These are phyloP conservation scores for Pseudogymnoascus sp. DNA, from an alignment of 2,329 filamentous ascomycete genomes.

Conservation along the genomic window DNA sequence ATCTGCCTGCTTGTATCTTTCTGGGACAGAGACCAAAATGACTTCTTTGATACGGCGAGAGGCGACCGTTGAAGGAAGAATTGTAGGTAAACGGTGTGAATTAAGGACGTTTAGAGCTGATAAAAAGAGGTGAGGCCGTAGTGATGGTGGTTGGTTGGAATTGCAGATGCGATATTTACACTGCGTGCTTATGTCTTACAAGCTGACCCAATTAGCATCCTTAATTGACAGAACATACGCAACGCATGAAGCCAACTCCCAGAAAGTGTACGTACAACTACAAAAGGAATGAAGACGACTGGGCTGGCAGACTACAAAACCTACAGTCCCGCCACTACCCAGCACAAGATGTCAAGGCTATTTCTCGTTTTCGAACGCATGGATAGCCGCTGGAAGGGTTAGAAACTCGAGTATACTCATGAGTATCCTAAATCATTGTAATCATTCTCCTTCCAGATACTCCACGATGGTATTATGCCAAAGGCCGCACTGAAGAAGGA, in stretches of 20 bases:
- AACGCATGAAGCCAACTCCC: too few relatives aligned
- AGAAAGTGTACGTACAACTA: too few relatives aligned
- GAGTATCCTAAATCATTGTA: too few relatives aligned
- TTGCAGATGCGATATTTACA: neutral
- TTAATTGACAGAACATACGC: neutral
- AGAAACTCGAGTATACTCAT: neutral
- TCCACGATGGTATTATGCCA: too few relatives aligned
- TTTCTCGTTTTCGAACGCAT: too few relatives aligned
- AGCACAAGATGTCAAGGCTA: too few relatives aligned
- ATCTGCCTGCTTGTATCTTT: neutral
- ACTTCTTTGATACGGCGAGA: neutral
- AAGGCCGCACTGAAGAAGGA: too few relatives aligned
- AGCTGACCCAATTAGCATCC: neutral
- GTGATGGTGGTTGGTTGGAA: neutral
- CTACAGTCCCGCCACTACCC: too few relatives aligned
- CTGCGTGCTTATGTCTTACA: neutral
- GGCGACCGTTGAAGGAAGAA: neutral
- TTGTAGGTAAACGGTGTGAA: neutral
- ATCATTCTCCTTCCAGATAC: too few relatives aligned
- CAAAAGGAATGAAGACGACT: too few relatives aligned
- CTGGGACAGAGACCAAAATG: neutral
- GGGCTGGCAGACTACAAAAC: too few relatives aligned
- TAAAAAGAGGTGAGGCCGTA: neutral
- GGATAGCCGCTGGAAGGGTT: neutral
- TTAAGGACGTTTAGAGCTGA: neutral